phyloP scores from a whole-genome alignment of 164 flowering plant genomes.

The Litsea cubeba region DNA sequence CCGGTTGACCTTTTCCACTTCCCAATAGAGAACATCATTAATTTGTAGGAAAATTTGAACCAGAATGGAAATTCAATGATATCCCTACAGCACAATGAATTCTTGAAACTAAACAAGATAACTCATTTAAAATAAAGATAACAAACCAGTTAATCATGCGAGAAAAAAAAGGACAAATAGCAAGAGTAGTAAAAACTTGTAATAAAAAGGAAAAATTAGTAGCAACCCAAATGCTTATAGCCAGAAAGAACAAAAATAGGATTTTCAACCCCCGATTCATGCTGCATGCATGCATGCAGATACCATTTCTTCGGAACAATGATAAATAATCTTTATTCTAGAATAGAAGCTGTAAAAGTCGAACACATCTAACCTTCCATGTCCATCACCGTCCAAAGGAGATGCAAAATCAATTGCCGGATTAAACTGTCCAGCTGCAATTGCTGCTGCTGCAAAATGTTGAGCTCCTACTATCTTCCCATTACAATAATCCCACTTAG shows the following conservation, averaged over 20 bases:
- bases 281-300: background rate
- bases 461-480: slow-evolving; percentile 97
- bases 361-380: slow-evolving; percentile 71
- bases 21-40: background rate
- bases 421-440: slow-evolving; percentile 83
- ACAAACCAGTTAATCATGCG: background rate
- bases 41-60: background rate
- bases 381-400: slow-evolving; percentile 98
- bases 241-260: background rate
- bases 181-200: background rate
- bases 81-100: background rate
- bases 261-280: background rate
- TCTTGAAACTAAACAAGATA: background rate
- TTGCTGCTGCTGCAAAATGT: slow-evolving; percentile 95
- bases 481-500: slow-evolving; percentile 69
- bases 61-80: background rate
- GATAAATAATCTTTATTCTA: background rate
- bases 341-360: background rate
- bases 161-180: too few relatives aligned
- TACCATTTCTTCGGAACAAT: background rate
- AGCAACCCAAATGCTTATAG: background rate
- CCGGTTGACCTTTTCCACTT: background rate
- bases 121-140: background rate
- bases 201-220: too few relatives aligned
- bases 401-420: slow-evolving; percentile 78